Percentiles rank a stretch among this genome's conserved stretches.
Evolutionary conservation across 2,329 filamentous ascomycete genomes (phyloP).

Genomic region (Reticulascus tulasneorum): DNA sequence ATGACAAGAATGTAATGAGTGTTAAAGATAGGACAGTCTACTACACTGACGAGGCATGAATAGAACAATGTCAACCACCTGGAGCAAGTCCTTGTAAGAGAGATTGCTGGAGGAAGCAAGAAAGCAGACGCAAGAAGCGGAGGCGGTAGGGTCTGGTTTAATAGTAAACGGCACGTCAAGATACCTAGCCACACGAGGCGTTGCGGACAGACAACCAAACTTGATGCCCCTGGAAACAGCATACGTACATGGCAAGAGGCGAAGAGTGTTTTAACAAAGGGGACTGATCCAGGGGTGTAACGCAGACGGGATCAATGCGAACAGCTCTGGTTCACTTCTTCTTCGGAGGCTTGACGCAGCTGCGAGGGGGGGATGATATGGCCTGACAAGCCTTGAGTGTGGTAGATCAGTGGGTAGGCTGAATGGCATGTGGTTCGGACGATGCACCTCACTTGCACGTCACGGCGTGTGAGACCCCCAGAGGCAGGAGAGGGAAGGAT

Average conservation of each 20-base stretch:
- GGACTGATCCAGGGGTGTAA: constrained; percentile 7
- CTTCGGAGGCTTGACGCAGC: constrained; percentile 3
- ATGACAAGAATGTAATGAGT: constrained; percentile 18
- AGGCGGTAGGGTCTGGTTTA: background rate
- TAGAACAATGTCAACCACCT: constrained; percentile 5
- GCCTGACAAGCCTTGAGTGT: constrained; percentile 1
- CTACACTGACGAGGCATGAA: constrained; percentile 14
- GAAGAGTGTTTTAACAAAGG: constrained; percentile 5
- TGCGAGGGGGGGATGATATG: constrained; percentile 1
- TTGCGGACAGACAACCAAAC: too few relatives aligned
- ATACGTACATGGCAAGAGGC: constrained; percentile 1
- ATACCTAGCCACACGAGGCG: too few relatives aligned
- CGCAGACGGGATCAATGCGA: constrained; percentile 13
- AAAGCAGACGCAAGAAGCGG: background rate
- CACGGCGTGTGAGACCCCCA: background rate
- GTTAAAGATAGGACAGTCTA: constrained; percentile 27
- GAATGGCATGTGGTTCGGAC: constrained; percentile 9
- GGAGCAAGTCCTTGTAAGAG: background rate
- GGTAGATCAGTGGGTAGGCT: too few relatives aligned
- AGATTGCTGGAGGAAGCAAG: background rate
- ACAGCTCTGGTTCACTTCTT: constrained; percentile 3
- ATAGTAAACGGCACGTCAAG: background rate
- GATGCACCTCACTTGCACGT: background rate
- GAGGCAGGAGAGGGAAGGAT: background rate
- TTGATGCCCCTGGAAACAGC: too few relatives aligned